Percentiles rank a stretch among this genome's conserved stretches.
Evolutionary conservation across 176 grass and related monocot genomes (phyloP).

Genomic region (Oryza officinalis): DNA sequence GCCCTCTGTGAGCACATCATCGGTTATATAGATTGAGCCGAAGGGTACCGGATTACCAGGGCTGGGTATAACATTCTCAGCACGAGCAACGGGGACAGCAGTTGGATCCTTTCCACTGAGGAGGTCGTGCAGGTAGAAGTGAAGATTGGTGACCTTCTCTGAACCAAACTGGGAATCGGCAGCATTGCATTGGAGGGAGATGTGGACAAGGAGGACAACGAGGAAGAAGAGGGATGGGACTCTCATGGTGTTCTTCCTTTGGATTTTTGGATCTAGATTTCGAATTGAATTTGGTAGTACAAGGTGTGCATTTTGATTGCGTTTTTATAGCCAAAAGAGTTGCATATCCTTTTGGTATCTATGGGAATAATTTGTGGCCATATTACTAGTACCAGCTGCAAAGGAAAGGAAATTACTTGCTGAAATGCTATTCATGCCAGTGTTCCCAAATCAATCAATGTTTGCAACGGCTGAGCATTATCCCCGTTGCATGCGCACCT

Average conservation of each 20-base stretch:
- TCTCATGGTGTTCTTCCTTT: constrained; percentile 14
- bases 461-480: too few species aligned
- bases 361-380: neutral
- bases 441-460: too few species aligned
- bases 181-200: neutral
- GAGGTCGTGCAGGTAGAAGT: constrained; percentile 65
- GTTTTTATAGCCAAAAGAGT: constrained; percentile 20
- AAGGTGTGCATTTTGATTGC: neutral
- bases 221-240: neutral
- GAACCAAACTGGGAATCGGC: neutral
- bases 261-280: neutral
- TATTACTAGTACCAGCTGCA: neutral
- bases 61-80: neutral
- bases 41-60: constrained; percentile 27
- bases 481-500: too few species aligned
- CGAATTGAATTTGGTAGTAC: too few species aligned
- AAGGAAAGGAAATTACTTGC: neutral
- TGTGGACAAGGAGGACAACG: neutral
- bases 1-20: constrained; percentile 51
- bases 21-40: constrained; percentile 29
- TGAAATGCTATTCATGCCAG: too few species aligned
- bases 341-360: neutral
- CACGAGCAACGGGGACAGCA: constrained; percentile 26
- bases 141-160: constrained; percentile 47
- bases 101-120: constrained; percentile 38